Percentiles rank a stretch among this genome's conserved stretches.
phyloP scores from a whole-genome alignment of 768 basidiomycete genomes.

The Suillus brevipes region DNA sequence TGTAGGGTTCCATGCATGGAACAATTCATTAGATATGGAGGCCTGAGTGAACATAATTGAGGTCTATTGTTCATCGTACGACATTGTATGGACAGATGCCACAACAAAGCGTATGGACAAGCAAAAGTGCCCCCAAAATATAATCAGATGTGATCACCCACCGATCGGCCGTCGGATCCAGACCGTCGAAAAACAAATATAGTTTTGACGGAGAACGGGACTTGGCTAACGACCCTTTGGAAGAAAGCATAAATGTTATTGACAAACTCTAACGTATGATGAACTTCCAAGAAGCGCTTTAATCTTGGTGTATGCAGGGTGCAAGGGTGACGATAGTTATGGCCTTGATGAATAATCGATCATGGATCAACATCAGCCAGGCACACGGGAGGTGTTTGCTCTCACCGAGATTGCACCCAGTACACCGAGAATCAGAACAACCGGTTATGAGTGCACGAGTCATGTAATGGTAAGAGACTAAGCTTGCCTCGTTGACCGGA shows the following conservation, averaged over 20 bases:
- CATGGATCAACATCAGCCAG: not conserved
- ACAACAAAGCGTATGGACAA: not conserved
- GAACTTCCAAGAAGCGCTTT: not conserved
- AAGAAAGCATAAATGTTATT: not conserved
- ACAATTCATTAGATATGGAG: not conserved
- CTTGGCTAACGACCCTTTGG: not conserved
- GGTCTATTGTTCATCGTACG: not conserved
- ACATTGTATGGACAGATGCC: not conserved
- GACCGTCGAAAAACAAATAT: not conserved
- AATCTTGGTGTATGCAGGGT: constrained; percentile 3
- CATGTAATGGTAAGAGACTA: not conserved
- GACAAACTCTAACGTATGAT: constrained; percentile 3
- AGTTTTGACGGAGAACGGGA: not conserved
- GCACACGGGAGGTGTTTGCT: not conserved
- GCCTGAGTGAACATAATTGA: not conserved
- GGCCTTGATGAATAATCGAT: not conserved
- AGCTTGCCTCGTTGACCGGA: not conserved
- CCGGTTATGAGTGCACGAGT: not conserved
- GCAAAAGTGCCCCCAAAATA: not conserved
- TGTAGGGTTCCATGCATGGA: not conserved
- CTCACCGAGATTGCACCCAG: not conserved
- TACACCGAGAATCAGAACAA: not conserved
- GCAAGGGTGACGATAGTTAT: not conserved
- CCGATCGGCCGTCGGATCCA: constrained; percentile 3
- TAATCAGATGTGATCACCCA: not conserved